Evolutionary conservation across 225 moss, liverwort and hornwort species (phyloP), one percentile per base, ranked within the genome.

Genomic region (Rhytidiadelphus loreus): DNA sequence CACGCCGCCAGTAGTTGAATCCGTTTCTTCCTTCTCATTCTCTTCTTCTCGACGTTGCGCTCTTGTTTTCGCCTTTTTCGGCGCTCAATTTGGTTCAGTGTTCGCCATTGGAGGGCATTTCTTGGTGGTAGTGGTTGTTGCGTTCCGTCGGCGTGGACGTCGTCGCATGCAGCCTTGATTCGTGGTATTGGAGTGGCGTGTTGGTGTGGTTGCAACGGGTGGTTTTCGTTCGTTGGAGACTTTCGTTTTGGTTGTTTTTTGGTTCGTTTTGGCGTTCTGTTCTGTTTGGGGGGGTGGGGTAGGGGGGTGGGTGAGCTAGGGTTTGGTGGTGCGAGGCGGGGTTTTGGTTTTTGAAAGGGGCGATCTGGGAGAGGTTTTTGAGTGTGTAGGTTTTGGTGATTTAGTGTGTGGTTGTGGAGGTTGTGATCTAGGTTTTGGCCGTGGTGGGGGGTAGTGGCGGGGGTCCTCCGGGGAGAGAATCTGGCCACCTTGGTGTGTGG

Each of bases 361-460:
- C 75, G 88, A 90, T 88, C 91, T 82, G 56, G 63, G n/a, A 35
- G 66, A 23, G 80, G 48, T 29, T 74, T 68, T 66, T 66, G 66
- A 48, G 57, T 76, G 66, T n/a, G 86, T 73, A 82, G 87, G 66
- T 35, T 46, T 70, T 71, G 77, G 63, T 84, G 90, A 90, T 83
- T 86, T 83, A 16, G 52, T 56, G 82, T 60, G 21, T 70, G 82
- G 86, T 44, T 43, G 39, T 56, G 85, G 48, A 65, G 50, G 28
- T 43, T 83, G n/a, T 87, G 92, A 91, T 91, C 90, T 89, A 85
- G 87, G 92, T 89, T 81, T 84, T 81, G 77, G 46, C 71, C 17
- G 85, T 24, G 66, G 74, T 77, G 32, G 32, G 8, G 65, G 62
- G 62, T 8, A 48, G 73, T 63, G 58, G 59, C 44, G 90, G 88